Base-by-base conservation (phyloP, 768 basidiomycete species). In the Lentinula sp. region DNA sequence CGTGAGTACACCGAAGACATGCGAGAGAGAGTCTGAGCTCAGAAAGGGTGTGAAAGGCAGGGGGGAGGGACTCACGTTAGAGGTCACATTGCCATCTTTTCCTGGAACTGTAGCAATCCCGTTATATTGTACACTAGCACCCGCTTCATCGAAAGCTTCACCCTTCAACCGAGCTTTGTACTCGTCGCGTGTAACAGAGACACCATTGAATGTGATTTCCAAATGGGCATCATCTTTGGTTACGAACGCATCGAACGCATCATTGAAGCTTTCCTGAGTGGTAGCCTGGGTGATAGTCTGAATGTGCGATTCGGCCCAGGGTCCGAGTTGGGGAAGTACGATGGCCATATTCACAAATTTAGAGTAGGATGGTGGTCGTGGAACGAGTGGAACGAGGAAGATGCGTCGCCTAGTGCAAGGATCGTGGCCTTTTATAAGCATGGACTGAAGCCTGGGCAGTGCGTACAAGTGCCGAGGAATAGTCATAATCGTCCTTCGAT, bases 201-300 rank as follows among this genome's bases (percentile, higher is more conserved):
- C 68, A 16, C 77, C 80, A 62, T 83, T 83, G 59, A 82, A 67
- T 3, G 69, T 73, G 59, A 81, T 68, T 0, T 62, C 66, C 33
- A 71, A 74, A 48, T 48, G 46, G n/a, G 46, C 8, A 1, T 48
- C 53, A 15, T 76, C 23, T 41, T 68, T 35, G 6, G 77, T 72
- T 61, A 83, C 67, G 61, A 79, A 77, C 1, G 61, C 66, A 39
- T 81, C 74, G 67, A 82, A 79, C 0, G 76, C 73, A 18, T 61
- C 36, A 51, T 74, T 61, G 61, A 81, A 79, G 16, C 68, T 72
- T 0, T 61, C 60, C 23, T 66, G 45, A 4, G 70, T 76, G 37
- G 75, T 77, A 5, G 80, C 76, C 60, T 72, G 62, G 62, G 78
- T 70, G 50, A 83, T 58, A 28, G 74, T 64, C 3, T 69, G 68